Base-by-base conservation (phyloP, 2,329 filamentous ascomycete species). In the Diaporthe sp. region DNA sequence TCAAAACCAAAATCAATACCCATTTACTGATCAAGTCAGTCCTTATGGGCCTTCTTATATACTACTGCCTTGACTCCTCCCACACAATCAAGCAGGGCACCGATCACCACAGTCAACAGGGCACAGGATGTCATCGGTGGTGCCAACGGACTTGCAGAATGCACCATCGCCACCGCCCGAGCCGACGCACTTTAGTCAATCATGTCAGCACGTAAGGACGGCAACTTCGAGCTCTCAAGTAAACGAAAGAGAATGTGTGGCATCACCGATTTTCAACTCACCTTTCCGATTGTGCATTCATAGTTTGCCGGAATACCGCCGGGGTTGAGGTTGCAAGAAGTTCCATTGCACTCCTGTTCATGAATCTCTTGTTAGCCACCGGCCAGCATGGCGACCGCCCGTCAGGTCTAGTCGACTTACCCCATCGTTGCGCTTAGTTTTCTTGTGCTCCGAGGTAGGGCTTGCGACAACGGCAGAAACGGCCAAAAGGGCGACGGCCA, bases 371-470 rank as follows among this genome's bases (percentile, higher is more conserved):
- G 13, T 45, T 64, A 64, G 60, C 40, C n/a, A 64, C 15, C 22
- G 30, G 40, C 60, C 38, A 47, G 4, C 17, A 30, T 30, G 38
- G 9, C 38, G 15, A 8, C 5, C 47, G 25, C 25, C 60, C 5
- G 25, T 64, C 5, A 22, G 8, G 2, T 33, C 13, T 33, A 8
- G 40, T 45, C 60, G 25, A 45, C 60, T 22, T 1, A 64, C 40
- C 40, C 60, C 60, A 33, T 64, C 60, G 25, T 64, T 45, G 58
- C 58, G 58, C 58, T 64, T 64, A 19, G 40, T 19, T 25, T 64
- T 45, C 60, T 64, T 45, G 19, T 64, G 60, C 60, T 64, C 60
- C 22, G 60, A 58, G 19, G 54, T 28, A 45, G 60, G 60, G 60
- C 60, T 64, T 30, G 60, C 60, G 17, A 30, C 38, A 22, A 64